Base-by-base conservation (phyloP, 2,329 filamentous ascomycete genomes). In the Didymella keratinophila region DNA sequence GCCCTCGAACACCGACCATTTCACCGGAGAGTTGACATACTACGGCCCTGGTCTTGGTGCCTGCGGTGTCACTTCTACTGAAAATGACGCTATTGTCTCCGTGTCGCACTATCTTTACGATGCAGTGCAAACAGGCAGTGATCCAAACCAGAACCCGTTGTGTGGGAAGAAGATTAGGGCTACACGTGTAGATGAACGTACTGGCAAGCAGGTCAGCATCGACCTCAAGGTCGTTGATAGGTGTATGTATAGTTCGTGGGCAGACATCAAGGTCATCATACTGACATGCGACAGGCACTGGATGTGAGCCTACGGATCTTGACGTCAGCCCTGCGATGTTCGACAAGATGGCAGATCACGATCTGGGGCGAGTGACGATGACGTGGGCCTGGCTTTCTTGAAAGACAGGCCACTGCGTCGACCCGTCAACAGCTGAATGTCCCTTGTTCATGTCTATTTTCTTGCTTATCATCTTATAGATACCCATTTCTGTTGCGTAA, bases 21-120 rank as follows among this genome's bases (percentile, higher is more conserved):
- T 85, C 67, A 82, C 78, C 4, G 89, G 88, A 51, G 87, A 91
- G 48, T 73, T 91, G 49, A 92, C 89, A 0, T 93, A 87, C 78
- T 93, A 90, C 73, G 78, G 80, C 18, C 85, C 89, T 0, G 84
- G 76, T 0, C 80, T 91, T 4, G 90, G 91, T 12, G 87, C 90
- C 0, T 94, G 91, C 71, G 91, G 90, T 5, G 75, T 83, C 30
- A 81, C 77, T 1, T 86, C 84, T 52, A 75, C 71, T 1, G 78
- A 81, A 8, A 76, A 73, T 8, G 88, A 92, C 56, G 70, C 82
- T 56, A 84, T 93, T 39, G 88, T 85, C 34, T 85, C 91, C 0
- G 82, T 94, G 0, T 89, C 88, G 2, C 84, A 88, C 67, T 70
- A 82, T n/a, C 71, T 90, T 4, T 94, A 86, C 70, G 89, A 93